Evolutionary conservation across 164 flowering plant species (phyloP).

Genomic region (Buxus sempervirens): DNA sequence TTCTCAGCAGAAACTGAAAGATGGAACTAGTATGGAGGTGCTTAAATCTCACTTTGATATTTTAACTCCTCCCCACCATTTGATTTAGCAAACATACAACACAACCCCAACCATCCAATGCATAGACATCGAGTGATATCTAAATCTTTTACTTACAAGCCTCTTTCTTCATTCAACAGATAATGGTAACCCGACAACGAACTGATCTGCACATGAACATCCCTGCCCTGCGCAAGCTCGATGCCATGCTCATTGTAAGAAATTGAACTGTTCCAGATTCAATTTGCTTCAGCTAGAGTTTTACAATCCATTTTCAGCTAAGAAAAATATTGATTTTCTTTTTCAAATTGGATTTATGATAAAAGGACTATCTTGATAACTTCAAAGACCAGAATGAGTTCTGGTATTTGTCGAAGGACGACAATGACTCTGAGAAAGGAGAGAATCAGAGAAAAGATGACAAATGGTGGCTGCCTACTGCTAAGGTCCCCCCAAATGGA

Average conservation of each 20-base stretch:
- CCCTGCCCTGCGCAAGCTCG: constrained; percentile 86
- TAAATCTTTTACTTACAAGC: background rate
- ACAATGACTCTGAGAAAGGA: constrained; percentile 41
- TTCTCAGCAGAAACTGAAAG: constrained; percentile 62
- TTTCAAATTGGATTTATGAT: background rate
- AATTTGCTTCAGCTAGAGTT: background rate
- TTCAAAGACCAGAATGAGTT: constrained; percentile 65
- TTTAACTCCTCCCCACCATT: background rate
- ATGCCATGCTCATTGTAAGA: constrained; percentile 83
- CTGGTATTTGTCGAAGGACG: constrained; percentile 58
- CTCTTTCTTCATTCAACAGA: constrained; percentile 33
- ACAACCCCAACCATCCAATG: no score
- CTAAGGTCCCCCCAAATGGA: constrained; percentile 64
- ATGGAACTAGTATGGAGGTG: constrained; percentile 79
- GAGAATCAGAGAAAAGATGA: constrained; percentile 41
- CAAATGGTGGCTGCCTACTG: constrained; percentile 89
- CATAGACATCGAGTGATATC: no score
- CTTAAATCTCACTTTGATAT: background rate
- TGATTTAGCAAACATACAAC: no score
- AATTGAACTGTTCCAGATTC: constrained; percentile 2
- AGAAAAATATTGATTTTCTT: background rate
- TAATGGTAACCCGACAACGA: constrained; percentile 84
- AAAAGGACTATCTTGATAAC: constrained; percentile 57
- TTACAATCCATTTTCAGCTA: no score
- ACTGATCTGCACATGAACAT: constrained; percentile 79